Base-by-base conservation (phyloP, 2,329 filamentous ascomycete genomes). In the Myriosclerotinia duriaeana region DNA sequence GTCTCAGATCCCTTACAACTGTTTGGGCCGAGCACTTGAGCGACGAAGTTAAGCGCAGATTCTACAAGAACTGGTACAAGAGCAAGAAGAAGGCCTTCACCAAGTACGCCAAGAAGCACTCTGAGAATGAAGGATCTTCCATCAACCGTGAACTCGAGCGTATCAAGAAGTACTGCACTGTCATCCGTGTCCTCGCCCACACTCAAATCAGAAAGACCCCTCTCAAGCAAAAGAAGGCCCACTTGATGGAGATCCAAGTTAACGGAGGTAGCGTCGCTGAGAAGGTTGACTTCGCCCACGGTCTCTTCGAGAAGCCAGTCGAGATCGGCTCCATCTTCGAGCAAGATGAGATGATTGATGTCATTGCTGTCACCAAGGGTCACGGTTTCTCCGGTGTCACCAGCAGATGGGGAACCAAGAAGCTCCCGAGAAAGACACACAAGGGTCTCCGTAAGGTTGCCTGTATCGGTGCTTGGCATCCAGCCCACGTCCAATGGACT, bases 61-160 rank as follows among this genome's bases (percentile, higher is more conserved):
- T 99, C 92, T 99, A 99, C 92, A 98, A 98, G 93, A 99, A 99
- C 91, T 99, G 95, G 95, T 99, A 99, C 91, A 97, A 97, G 91
- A 93, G 89, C 88, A 99, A 99, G 93, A 98, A 97, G 92, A 99
- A 99, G 94, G 95, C 95, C 72, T 99, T 99, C 87, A 99, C 95
- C 88, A 97, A 96, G 88, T 99, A 99, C 85, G 92, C 95, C 87
- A 99, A 98, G 92, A 94, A 96, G 89, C 92, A 98, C 90, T 93
- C 94, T 73, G 94, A 98, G 87, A 89, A 84, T 85, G 91, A 83
- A 83, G 93, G 92, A 78, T 85, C 91, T 76, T 93, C 92, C 79
- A 90, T 98, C 86, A 93, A 91, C 82, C 91, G 92, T 80, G 95
- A 99, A 84, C 89, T 99, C 80, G 95, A 98, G 90, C 93, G 95